Conservation (phyloP, 2,329 filamentous ascomycete genomes). For the Pseudogymnoascus sp. region DNA sequence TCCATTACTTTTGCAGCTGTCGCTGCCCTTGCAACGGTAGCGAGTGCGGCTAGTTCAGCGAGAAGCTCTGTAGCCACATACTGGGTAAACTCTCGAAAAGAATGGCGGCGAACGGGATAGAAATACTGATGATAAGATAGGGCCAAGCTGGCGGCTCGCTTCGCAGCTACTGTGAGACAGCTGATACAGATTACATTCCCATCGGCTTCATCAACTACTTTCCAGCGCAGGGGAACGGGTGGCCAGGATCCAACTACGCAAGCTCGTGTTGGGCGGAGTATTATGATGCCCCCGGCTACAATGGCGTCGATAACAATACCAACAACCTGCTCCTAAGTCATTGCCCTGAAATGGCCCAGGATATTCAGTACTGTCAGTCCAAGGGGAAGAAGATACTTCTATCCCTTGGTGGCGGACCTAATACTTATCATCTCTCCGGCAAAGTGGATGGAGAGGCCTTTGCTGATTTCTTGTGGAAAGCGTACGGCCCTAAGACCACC, state of each 20-base stretch:
- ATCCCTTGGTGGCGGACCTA: conserved; percentile 29
- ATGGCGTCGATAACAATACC: conserved; percentile 24
- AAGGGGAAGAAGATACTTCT: conserved; percentile 35
- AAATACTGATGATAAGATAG: not conserved
- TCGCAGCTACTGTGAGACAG: conserved; percentile 30
- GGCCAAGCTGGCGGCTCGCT: not conserved
- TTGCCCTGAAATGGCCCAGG: conserved; percentile 30
- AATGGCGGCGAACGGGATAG: not conserved
- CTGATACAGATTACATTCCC: conserved; percentile 35
- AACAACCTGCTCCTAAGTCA: conserved; percentile 27
- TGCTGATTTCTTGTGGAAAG: conserved; percentile 32
- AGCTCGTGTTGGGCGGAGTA: conserved; percentile 32
- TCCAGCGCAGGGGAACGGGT: conserved; percentile 34
- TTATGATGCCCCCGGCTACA: conserved; percentile 29
- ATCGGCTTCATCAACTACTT: conserved; percentile 36
- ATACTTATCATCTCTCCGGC: conserved; percentile 31
- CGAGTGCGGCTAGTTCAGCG: not conserved
- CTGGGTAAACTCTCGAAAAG: not conserved
- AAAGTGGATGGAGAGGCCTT: conserved; percentile 30
- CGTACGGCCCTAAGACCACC: conserved; percentile 33
- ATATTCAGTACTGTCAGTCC: conserved; percentile 33
- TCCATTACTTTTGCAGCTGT: not conserved
- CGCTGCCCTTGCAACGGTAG: not conserved
- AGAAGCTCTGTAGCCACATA: not conserved
- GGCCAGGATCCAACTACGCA: conserved; percentile 34